Evolutionary conservation across 2,329 filamentous ascomycete species (phyloP).

Genomic region (Septoria linicola): DNA sequence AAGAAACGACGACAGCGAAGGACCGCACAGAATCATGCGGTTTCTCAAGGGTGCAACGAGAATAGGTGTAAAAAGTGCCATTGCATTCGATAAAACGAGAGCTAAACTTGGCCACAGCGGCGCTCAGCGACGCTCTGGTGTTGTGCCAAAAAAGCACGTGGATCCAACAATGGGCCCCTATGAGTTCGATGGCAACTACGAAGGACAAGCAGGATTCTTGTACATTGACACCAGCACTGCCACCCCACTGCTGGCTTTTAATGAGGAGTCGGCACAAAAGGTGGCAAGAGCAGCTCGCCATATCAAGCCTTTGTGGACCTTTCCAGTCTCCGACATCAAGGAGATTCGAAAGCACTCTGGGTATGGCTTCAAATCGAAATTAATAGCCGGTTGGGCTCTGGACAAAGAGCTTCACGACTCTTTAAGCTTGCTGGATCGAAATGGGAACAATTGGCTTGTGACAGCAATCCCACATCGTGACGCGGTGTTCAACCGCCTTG

Average conservation of each 20-base stretch:
- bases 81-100: slow-evolving; percentile 1
- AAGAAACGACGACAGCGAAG: slow-evolving; percentile 9
- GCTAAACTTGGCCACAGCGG: slow-evolving; percentile 2
- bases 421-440: not conserved
- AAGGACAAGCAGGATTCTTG: not conserved
- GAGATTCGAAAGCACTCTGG: slow-evolving; percentile 10
- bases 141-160: not conserved
- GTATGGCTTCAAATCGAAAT: slow-evolving; percentile 13
- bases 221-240: not conserved
- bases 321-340: not conserved
- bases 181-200: slow-evolving; percentile 5
- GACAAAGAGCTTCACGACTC: slow-evolving; percentile 6
- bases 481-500: slow-evolving; percentile 12
- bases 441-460: slow-evolving; percentile 3
- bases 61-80: not conserved
- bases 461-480: slow-evolving; percentile 8
- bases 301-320: not conserved
- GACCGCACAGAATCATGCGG: slow-evolving; percentile 5
- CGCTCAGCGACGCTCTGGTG: not conserved
- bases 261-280: not conserved
- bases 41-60: slow-evolving; percentile 8
- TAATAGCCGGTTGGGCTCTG: slow-evolving; percentile 8
- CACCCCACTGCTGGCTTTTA: slow-evolving; percentile 1
- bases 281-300: not conserved
- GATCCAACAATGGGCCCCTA: not conserved